Base-by-base conservation (phyloP, 2,329 filamentous ascomycete species). In the Triangularia verruculosa region DNA sequence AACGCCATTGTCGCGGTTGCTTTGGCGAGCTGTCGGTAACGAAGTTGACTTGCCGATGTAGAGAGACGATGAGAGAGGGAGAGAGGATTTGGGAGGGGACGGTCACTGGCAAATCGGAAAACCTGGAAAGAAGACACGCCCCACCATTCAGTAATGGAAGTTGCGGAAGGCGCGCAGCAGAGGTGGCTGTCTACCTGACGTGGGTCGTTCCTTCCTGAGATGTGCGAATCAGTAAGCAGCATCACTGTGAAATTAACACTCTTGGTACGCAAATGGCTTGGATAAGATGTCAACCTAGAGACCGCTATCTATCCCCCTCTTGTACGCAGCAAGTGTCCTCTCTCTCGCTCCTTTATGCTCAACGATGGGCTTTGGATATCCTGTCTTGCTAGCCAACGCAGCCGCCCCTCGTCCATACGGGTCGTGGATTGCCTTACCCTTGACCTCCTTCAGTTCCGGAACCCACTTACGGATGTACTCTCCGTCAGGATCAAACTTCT, bases 381-480 rank as follows among this genome's bases (percentile, higher is more conserved):
- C 89, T 7, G 79, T 82, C 76, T 83, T 88, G 76, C 83, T 82
- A 7, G 87, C 90, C 66, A 83, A 75, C 9, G 77, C 76, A 1
- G 75, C 83, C 0, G 82, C 87, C 0, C 89, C 88, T 56, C 88
- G 82, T 1, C 79, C 84, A 74, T 93, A 94, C 0, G 93, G 93
- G 68, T 93, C 92, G 74, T 96, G 92, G 3, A 97, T 85, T 8
- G 87, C 89, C 67, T 87, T 88, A 0, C 85, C 88, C 70, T 84
- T 73, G 2, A 94, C 76, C 0, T 76, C 82, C 25, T 77, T 80
- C 65, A 97, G 77, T 77, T 97, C 93, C 0, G 88, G 88, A 8
- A 97, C 81, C 92, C 92, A 97, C 64, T 86, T 86, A 39, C 90
- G 83, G 62, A 97, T 96, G 73, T 94, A 97, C 15, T 86, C 85